Evolutionary conservation across 2,329 filamentous ascomycete species (phyloP).

Genomic region (Alternaria infectoria): DNA sequence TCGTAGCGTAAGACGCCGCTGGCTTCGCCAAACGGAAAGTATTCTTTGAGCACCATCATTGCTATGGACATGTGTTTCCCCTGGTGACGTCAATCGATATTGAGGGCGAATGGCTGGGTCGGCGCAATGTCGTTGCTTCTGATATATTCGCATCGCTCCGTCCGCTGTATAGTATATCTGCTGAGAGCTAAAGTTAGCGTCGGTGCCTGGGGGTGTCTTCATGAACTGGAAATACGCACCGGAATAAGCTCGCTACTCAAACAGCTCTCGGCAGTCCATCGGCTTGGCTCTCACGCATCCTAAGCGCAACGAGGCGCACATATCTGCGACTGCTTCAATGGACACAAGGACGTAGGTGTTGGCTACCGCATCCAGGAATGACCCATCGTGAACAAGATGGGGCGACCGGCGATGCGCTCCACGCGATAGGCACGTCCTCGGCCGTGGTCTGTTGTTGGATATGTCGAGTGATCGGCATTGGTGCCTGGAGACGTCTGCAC

Average conservation of each 20-base stretch:
- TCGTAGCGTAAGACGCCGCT: background rate
- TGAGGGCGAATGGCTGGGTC: background rate
- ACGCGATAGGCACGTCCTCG: background rate
- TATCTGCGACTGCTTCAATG: background rate
- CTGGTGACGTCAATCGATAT: background rate
- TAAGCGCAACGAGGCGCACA: background rate
- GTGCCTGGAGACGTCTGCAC: background rate
- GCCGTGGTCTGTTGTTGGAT: background rate
- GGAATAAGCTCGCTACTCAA: background rate
- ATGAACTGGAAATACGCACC: background rate
- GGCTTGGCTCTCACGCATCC: background rate
- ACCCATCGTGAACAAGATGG: background rate
- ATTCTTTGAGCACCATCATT: background rate
- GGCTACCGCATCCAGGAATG: background rate
- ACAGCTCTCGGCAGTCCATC: background rate
- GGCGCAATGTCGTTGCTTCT: background rate
- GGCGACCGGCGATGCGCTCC: background rate
- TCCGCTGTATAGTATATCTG: background rate
- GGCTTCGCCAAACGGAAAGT: background rate
- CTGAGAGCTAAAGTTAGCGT: background rate
- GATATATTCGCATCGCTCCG: background rate
- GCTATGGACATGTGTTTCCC: background rate
- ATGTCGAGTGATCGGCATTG: background rate
- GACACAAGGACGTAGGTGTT: background rate
- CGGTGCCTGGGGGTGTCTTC: background rate